Evolutionary conservation across 75 land plant genomes (phyloP).

Genomic region (Pinus albicaulis): DNA sequence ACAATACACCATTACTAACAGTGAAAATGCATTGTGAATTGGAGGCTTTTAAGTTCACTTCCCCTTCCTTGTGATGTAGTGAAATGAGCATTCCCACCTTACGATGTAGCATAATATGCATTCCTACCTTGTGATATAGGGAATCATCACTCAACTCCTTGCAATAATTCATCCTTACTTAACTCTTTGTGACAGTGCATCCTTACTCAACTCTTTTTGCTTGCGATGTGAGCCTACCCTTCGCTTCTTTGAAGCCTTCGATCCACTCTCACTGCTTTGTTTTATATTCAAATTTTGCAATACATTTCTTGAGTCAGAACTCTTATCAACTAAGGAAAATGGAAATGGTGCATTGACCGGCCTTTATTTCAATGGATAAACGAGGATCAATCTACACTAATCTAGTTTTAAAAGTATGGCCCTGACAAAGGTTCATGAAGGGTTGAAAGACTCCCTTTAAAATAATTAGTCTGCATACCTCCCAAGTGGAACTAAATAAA

Average conservation of each 20-base stretch:
- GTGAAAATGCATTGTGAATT: no score
- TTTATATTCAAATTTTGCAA: constrained; percentile 3
- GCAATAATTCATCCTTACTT: no score
- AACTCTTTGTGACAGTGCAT: no score
- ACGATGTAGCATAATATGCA: no score
- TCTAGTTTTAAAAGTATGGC: constrained; percentile 26
- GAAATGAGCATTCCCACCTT: no score
- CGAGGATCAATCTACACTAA: constrained; percentile 7
- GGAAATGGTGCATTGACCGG: constrained; percentile 43
- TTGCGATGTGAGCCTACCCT: no score
- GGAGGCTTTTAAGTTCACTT: no score
- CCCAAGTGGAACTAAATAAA: background rate
- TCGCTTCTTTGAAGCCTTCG: no score
- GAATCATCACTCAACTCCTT: no score
- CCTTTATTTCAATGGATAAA: constrained; percentile 28
- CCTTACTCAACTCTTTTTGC: no score
- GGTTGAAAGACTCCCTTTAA: background rate
- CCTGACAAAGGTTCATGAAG: constrained; percentile 21
- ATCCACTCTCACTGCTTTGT: background rate
- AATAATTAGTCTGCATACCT: background rate
- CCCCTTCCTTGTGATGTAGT: no score
- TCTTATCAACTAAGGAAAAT: constrained; percentile 20
- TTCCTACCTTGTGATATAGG: background rate
- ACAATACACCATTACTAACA: no score
- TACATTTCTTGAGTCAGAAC: constrained; percentile 11